Percentiles rank a stretch among this genome's conserved stretches.
These are phyloP conservation scores for Plantago ovata DNA, from an alignment of 257 asterid genomes.

Conservation along the genomic window DNA sequence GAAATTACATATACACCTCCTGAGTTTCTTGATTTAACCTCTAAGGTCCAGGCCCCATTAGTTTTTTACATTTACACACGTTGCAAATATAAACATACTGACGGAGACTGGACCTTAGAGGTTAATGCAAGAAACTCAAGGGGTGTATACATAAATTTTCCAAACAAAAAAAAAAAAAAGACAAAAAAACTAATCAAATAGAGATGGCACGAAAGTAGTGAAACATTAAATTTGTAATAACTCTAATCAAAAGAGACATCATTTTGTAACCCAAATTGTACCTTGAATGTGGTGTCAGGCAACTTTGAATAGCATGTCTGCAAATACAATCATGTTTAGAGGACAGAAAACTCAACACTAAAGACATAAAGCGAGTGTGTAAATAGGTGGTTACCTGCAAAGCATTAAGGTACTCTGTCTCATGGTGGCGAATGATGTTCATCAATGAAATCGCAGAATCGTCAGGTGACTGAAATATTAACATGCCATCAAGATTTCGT, in stretches of 20 bases:
- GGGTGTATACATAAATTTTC: too few relatives aligned
- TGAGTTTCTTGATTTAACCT: too few relatives aligned
- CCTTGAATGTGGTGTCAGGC: conserved; percentile 98
- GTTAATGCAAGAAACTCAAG: too few relatives aligned
- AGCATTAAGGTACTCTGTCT: conserved; percentile 72
- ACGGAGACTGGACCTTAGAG: too few relatives aligned
- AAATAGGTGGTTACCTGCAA: conserved; percentile 57
- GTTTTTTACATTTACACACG: too few relatives aligned
- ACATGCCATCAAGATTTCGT: conserved; percentile 21
- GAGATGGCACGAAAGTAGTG: too few relatives aligned
- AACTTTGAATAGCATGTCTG: conserved; percentile 74
- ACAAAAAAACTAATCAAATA: neutral
- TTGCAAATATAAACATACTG: neutral
- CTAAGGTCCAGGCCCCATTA: too few relatives aligned
- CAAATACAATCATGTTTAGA: conserved; percentile 27
- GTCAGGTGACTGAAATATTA: conserved; percentile 67
- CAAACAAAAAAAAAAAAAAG: too few relatives aligned
- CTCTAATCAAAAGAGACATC: neutral
- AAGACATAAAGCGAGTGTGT: conserved; percentile 8
- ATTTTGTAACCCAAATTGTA: conserved; percentile 22
- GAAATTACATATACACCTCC: too few relatives aligned
- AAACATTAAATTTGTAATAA: neutral
- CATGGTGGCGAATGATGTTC: conserved; percentile 81
- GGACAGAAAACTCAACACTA: conserved; percentile 7
- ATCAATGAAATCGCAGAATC: conserved; percentile 72